Conservation (phyloP, 768 basidiomycete genomes). For the Pleurotus pulmonarius region DNA sequence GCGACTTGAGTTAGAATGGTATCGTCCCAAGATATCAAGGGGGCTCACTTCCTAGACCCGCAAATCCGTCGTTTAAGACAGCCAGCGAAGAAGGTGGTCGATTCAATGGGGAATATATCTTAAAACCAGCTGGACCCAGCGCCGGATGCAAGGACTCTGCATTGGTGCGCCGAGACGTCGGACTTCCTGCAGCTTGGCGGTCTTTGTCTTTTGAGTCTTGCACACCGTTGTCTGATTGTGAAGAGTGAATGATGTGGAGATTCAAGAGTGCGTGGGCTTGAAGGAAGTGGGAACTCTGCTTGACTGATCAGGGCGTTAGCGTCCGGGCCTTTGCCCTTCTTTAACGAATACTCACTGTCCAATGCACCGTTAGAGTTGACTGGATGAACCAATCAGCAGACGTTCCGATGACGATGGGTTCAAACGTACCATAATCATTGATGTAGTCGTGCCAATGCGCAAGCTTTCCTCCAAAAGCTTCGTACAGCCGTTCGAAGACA, state of each 20-base stretch:
- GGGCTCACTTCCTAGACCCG: constrained; percentile 1
- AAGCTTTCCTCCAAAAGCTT: constrained; percentile 81
- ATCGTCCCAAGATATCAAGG: background rate
- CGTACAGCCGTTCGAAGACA: constrained; percentile 70
- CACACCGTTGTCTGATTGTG: constrained; percentile 40
- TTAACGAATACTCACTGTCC: constrained; percentile 46
- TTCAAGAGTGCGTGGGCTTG: constrained; percentile 84
- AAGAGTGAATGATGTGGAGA: constrained; percentile 83
- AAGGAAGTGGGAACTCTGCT: constrained; percentile 78
- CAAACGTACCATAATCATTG: constrained; percentile 59
- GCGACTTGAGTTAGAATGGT: background rate
- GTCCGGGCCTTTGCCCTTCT: background rate
- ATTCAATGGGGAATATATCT: constrained; percentile 48
- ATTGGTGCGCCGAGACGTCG: constrained; percentile 22
- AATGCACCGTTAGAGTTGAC: constrained; percentile 73
- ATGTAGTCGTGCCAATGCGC: constrained; percentile 82
- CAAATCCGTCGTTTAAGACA: background rate
- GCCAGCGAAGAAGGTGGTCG: constrained; percentile 15
- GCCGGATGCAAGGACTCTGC: constrained; percentile 54
- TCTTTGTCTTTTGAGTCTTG: constrained; percentile 26
- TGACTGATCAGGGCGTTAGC: constrained; percentile 40
- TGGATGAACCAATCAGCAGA: constrained; percentile 20
- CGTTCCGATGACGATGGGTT: background rate
- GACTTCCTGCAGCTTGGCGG: constrained; percentile 24
- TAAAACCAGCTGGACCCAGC: constrained; percentile 61